Percentiles rank a stretch among this genome's conserved stretches.
phyloP scores from a whole-genome alignment of 306 rosid species.

The Vicia faba region DNA sequence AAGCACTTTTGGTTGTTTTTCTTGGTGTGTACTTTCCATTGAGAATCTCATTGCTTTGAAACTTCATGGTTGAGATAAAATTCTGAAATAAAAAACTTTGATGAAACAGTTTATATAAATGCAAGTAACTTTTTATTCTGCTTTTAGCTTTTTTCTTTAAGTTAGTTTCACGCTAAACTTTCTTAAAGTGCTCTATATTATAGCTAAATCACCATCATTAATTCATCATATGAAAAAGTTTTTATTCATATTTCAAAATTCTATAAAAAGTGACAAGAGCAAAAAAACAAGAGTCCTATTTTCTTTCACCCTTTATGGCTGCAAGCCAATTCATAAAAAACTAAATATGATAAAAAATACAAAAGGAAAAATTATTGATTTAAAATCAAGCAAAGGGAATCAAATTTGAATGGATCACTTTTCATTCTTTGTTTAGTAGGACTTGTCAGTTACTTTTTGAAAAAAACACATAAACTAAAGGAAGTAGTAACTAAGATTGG shows the following conservation, averaged over 20 bases:
- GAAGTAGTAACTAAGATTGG: conserved; percentile 29
- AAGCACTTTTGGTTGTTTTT: conserved; percentile 31
- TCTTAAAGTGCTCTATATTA: not conserved
- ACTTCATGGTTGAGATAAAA: conserved; percentile 51
- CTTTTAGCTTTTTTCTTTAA: conserved; percentile 8
- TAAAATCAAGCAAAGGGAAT: conserved; percentile 28
- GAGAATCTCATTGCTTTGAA: conserved; percentile 38
- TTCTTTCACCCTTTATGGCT: conserved; percentile 22
- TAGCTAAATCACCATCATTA: conserved; percentile 27
- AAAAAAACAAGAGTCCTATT: not conserved
- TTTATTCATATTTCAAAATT: conserved; percentile 24
- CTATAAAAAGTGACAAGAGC: not conserved
- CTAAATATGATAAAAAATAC: conserved; percentile 21
- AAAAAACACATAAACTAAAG: not conserved
- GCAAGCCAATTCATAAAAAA: conserved; percentile 34
- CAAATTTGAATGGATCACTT: not conserved
- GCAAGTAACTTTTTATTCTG: conserved; percentile 4
- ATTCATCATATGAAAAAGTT: conserved; percentile 20
- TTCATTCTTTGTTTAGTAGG: conserved; percentile 25
- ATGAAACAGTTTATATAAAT: conserved; percentile 31
- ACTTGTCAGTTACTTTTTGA: conserved; percentile 12
- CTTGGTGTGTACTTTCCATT: conserved; percentile 47
- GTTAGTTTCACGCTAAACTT: not conserved
- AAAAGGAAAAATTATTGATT: not conserved
- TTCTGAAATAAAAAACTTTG: conserved; percentile 35